Base-by-base conservation (phyloP, 2,329 filamentous ascomycete species). In the Colletotrichum sp. region DNA sequence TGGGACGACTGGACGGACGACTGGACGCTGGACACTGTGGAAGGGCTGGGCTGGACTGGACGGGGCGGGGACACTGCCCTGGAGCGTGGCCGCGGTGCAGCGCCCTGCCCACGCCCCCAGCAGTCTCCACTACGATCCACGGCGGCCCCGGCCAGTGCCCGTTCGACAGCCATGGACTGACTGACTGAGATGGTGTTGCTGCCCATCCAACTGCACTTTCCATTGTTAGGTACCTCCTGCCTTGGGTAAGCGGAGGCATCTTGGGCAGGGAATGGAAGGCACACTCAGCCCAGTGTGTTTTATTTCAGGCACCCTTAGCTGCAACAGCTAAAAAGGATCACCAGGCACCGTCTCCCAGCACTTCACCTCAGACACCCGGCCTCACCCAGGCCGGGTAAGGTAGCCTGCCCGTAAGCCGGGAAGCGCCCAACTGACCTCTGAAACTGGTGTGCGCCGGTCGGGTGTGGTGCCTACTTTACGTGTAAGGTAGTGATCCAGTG, bases 341-440 rank as follows among this genome's bases (percentile, higher is more conserved):
- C 62, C 62, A 36, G 12, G 16, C 36, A 55, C 68, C 68, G 68
- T 59, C 68, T 32, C 34, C 29, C 57, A 71, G 29, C 63, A 30
- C 29, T 19, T 61, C 69, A 34, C n/a, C 29, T 30, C 32, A 65
- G 64, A 49, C 44, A 49, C 44, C 44, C 19, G 44, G 44, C 44
- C 44, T 52, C 44, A 57, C 69, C 36, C 25, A 19, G 8, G 34
- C 44, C 27, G 30, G 30, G 27, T 66, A 22, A 64, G 27, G 12
- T 29, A 36, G 19, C 15, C 29, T 68, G 25, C 64, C 70, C 25
- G 32, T 16, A 22, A 36, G n/a, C 66, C 49, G 36, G 36, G 36
- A 72, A 61, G 64, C 65, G 64, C 64, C 70, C 55, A 55, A 72
- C n/a, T 29, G 55, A 34, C 61, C 16, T 69, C 29, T 69, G 71